These are phyloP conservation scores for Sphagnum contortum DNA, from an alignment of 225 moss, liverwort and hornwort species.

Conservation along the genomic window DNA sequence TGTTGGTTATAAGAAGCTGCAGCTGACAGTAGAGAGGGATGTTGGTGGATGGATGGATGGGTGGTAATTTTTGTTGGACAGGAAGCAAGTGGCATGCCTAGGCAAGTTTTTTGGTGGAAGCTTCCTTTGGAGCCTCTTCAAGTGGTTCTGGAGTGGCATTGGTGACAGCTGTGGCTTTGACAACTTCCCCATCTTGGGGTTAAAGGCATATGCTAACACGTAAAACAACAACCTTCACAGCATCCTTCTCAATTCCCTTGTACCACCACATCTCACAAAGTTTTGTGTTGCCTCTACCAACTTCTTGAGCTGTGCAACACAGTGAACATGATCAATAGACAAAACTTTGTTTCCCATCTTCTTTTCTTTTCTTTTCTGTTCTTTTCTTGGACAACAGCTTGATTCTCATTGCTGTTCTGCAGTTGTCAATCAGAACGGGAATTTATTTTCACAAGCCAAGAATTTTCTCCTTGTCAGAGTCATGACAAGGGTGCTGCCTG, in stretches of 20 bases:
- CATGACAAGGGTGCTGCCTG: no score
- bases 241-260: no score
- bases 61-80: conserved; percentile 2
- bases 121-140: conserved; percentile 44
- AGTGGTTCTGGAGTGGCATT: conserved; percentile 47
- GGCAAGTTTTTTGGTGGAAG: conserved; percentile 37
- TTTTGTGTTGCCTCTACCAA: background rate
- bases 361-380: background rate
- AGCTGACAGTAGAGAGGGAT: no score
- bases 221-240: background rate
- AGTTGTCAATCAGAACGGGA: no score
- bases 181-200: conserved; percentile 43
- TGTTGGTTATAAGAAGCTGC: no score
- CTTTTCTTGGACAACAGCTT: background rate
- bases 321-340: no score
- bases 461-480: no score
- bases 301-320: no score
- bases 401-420: background rate
- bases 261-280: background rate
- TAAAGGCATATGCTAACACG: conserved; percentile 26
- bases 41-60: no score
- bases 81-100: conserved; percentile 33
- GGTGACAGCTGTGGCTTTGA: conserved; percentile 46
- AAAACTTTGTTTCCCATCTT: no score
- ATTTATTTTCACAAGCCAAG: no score